Base-by-base conservation (phyloP, 2,329 filamentous ascomycete genomes). In the Aspergillus novofumigatus region DNA sequence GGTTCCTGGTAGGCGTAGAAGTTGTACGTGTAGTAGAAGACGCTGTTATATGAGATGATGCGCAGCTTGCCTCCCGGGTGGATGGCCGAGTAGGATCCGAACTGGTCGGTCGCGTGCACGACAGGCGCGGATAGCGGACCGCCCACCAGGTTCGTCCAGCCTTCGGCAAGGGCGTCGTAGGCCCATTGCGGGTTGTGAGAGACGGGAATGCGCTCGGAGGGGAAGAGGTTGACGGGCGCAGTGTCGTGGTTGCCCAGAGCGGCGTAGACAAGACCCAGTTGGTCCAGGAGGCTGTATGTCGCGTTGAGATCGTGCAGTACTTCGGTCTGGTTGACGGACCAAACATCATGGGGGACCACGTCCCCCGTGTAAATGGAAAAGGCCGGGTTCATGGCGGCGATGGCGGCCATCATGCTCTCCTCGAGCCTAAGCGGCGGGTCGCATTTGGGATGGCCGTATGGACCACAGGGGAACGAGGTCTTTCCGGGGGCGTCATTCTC, bases 291-390 rank as follows among this genome's bases (percentile, higher is more conserved):
- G 3, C 64, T 62, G 62, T 83, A 84, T 4, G 80, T 78, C 35
- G 75, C 67, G 26, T 75, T 70, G 55, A 85, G 63, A 49, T 75
- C 69, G 25, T 60, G 45, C 1, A 71, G 65, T 1, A 72, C 72
- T 49, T 73, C 69, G 2, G 64, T 56, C 25, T 73, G 57, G 44
- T 68, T 69, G 3, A 73, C 69, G 10, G 69, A 59, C 75, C 75
- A 78, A 7, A 77, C 65, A 44, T 73, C 74, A 47, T 83, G 81
- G 56, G 84, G 80, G 9, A 85, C 74, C 28, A 86, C 77, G 58
- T 86, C 83, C 5, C 84, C 84, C 0, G 83, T 86, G 69, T 84
- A 86, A 51, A 86, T 75, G n/a, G 78, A 73, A 58, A 86, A 83
- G 1, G 76, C 75, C 0, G 80, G 77, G 56, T 82, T 72, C 1